Evolutionary conservation across 805 yeast species (phyloP).

Genomic region (Scheffersomyces ergatensis): DNA sequence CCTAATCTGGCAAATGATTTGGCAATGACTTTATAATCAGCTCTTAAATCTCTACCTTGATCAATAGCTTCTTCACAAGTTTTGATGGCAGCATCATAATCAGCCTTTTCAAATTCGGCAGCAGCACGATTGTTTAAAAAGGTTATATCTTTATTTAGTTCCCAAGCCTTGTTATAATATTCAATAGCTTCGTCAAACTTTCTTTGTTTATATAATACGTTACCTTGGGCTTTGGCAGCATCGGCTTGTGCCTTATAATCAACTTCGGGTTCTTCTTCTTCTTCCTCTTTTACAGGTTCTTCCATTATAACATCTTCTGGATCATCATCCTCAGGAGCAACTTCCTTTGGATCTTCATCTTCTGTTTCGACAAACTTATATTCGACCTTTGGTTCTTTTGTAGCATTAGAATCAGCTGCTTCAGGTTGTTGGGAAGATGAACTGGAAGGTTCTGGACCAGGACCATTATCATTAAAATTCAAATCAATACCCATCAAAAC

Average conservation of each 20-base stretch:
- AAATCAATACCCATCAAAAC: constrained; percentile 80
- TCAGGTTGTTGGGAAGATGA: constrained; percentile 9
- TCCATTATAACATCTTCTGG: constrained; percentile 17
- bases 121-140: constrained; percentile 96
- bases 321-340: constrained; percentile 13
- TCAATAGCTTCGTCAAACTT: constrained; percentile 92
- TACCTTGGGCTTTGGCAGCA: constrained; percentile 79
- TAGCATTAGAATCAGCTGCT: constrained; percentile 5
- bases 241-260: constrained; percentile 55
- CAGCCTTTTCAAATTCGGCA: constrained; percentile 95
- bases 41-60: constrained; percentile 83
- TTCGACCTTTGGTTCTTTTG: constrained; percentile 12
- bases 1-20: constrained; percentile 94
- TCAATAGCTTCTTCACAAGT: constrained; percentile 85
- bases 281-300: constrained; percentile 39
- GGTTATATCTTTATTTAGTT: constrained; percentile 76
- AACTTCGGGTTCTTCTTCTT: constrained; percentile 24
- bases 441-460: constrained; percentile 10
- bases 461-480: constrained; percentile 38
- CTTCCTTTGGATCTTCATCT: constrained; percentile 2
- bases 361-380: constrained; percentile 8
- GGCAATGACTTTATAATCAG: constrained; percentile 89
- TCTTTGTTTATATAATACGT: constrained; percentile 78
- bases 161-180: constrained; percentile 84
- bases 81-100: constrained; percentile 76